Evolutionary conservation across 306 rosid genomes (phyloP).

Genomic region (Albizia julibrissin): DNA sequence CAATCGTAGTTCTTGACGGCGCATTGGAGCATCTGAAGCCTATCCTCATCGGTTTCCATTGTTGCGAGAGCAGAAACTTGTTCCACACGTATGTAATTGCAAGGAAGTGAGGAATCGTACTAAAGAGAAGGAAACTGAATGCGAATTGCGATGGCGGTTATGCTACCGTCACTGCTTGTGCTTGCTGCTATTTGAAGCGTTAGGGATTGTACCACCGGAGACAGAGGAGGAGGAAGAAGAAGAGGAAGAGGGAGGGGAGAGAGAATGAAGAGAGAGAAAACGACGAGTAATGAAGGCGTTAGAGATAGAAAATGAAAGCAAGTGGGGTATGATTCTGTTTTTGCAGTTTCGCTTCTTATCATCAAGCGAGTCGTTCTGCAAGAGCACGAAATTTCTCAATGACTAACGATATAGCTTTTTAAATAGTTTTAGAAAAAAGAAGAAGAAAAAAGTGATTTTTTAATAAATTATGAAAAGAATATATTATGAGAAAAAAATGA

Average conservation of each 20-base stretch:
- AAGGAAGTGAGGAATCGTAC: neutral
- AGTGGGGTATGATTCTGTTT: neutral
- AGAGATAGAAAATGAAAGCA: neutral
- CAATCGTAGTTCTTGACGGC: conserved; percentile 71
- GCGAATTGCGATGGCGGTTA: neutral
- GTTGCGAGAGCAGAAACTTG: neutral
- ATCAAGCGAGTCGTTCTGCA: neutral
- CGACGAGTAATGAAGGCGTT: neutral
- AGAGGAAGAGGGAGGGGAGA: neutral
- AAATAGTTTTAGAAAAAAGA: no score
- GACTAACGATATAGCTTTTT: no score
- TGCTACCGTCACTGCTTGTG: neutral
- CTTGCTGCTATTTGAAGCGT: conserved; percentile 50
- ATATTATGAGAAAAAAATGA: no score
- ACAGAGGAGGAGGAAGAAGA: conserved; percentile 28
- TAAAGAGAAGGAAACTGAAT: neutral
- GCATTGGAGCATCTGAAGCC: conserved; percentile 52
- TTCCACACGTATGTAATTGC: neutral
- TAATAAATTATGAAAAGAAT: no score
- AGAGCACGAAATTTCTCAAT: neutral
- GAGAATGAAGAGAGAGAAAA: neutral
- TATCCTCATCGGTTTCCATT: conserved; percentile 15
- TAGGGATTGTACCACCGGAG: conserved; percentile 12
- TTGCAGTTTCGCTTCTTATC: neutral
- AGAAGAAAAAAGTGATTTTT: no score